These are phyloP conservation scores for Pseudonectria buxi DNA, from an alignment of 2,329 filamentous ascomycete species.

Conservation along the genomic window DNA sequence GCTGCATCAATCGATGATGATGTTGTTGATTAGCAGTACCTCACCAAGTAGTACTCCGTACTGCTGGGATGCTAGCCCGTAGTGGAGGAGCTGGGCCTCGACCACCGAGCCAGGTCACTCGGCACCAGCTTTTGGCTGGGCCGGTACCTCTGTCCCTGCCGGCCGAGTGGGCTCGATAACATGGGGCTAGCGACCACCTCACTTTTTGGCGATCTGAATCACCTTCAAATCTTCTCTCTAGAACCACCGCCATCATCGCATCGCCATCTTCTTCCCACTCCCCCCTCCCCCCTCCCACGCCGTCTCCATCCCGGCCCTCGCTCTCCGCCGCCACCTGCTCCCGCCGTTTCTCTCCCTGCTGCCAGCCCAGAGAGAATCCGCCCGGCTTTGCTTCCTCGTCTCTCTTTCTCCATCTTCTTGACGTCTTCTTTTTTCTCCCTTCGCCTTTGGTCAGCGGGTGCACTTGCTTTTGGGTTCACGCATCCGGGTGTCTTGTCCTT, in stretches of 20 bases:
- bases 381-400: conserved; percentile 1
- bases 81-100: no score
- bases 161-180: conserved; percentile 13
- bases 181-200: conserved; percentile 19
- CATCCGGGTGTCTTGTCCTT: conserved; percentile 11
- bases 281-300: neutral
- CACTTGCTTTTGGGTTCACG: conserved; percentile 14
- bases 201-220: conserved; percentile 23
- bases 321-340: neutral
- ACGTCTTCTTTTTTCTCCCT: conserved; percentile 14
- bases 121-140: no score
- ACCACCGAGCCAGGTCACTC: no score
- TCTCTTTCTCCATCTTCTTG: conserved; percentile 14
- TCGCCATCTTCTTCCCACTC: conserved; percentile 4
- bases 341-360: neutral
- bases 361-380: neutral
- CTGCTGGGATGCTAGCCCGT: no score
- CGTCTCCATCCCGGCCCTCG: neutral
- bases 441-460: no score
- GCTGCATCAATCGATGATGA: no score
- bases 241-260: conserved; percentile 23
- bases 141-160: conserved; percentile 1
- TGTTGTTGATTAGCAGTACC: no score
- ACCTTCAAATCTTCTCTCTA: conserved; percentile 26
- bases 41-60: no score